Conservation (phyloP, 768 basidiomycete species). For the Termitomyces sp. region DNA sequence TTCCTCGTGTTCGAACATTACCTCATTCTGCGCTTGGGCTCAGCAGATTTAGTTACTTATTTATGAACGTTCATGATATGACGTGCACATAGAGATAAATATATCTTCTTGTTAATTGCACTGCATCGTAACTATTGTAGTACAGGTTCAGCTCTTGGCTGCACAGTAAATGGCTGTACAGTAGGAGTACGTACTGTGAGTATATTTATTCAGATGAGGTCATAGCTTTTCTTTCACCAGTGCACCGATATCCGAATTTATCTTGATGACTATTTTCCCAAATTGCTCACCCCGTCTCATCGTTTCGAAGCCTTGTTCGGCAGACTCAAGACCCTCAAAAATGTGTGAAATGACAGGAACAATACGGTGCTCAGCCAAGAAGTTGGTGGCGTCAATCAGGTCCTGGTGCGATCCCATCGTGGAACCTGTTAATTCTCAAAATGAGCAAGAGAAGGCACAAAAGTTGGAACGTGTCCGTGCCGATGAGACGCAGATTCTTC, state of each 20-base stretch:
- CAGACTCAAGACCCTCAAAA: constrained; percentile 55
- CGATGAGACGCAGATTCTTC: constrained; percentile 67
- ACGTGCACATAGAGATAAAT: constrained; percentile 3
- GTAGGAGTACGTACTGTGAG: neutral
- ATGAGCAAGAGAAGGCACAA: neutral
- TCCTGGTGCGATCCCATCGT: constrained; percentile 82
- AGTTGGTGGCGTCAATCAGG: constrained; percentile 63
- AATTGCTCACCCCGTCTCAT: constrained; percentile 63
- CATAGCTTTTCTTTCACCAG: constrained; percentile 8
- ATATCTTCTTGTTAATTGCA: constrained; percentile 5
- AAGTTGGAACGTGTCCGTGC: constrained; percentile 28
- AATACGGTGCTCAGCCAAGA: constrained; percentile 61
- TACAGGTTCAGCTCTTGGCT: neutral
- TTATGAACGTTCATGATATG: neutral
- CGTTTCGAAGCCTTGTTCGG: constrained; percentile 66
- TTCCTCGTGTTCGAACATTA: neutral
- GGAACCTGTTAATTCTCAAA: constrained; percentile 42
- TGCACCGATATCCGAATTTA: constrained; percentile 17
- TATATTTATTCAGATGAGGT: neutral
- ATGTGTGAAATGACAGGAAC: constrained; percentile 67
- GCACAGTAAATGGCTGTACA: neutral
- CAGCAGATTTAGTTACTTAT: neutral
- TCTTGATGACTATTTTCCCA: constrained; percentile 67
- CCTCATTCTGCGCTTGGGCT: neutral
- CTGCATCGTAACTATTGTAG: neutral